Base-by-base conservation (phyloP, 179 eudicot genomes). In the Monotropa hypopitys region DNA sequence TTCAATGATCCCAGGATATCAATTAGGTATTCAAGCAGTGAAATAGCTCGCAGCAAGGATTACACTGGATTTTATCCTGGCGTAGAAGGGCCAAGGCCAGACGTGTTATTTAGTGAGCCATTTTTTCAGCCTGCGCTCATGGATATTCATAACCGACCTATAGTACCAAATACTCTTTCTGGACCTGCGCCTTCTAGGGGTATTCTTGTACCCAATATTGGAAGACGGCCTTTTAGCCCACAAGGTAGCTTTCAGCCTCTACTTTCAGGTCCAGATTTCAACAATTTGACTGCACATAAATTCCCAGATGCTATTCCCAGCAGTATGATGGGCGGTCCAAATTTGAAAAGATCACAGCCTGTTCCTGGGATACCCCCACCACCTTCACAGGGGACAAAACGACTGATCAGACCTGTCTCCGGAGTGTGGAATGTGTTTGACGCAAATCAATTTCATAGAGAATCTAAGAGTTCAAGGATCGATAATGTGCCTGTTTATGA, bases 401-500 rank as follows among this genome's bases (percentile, higher is more conserved):
- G 83, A 83, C 79, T 82, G 47, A 53, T 59, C 47, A 88, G 86
- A 79, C 84, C 86, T 70, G 76, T 68, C 47, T 71, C 87, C 45
- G 88, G 87, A 82, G 84, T 89, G 32, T 93, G 94, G 98, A 96
- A 94, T 85, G 92, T 86, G 66, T 84, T 83, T 81, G 97, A 91
- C 82, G 86, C 91, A 53, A 86, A 77, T 80, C 97, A 84, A 81
- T 77, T 83, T 74, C 87, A 85, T 35, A 90, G 97, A 80, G 98
- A 96, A 30, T 72, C 87, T 57, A 96, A 96, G 80, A 83, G 98
- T 80, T 81, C 91, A 70, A 90, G 96, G 85, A 70, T 82, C 67
- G 93, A 87, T 72, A 87, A 81, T 68, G 26, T 83, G 43, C 81
- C 85, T 66, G 57, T 68, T 33, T 79, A 76, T 51, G 88, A 84